Conservation (phyloP, 352 stramenopile genomes). For the Chloridella minuta region DNA sequence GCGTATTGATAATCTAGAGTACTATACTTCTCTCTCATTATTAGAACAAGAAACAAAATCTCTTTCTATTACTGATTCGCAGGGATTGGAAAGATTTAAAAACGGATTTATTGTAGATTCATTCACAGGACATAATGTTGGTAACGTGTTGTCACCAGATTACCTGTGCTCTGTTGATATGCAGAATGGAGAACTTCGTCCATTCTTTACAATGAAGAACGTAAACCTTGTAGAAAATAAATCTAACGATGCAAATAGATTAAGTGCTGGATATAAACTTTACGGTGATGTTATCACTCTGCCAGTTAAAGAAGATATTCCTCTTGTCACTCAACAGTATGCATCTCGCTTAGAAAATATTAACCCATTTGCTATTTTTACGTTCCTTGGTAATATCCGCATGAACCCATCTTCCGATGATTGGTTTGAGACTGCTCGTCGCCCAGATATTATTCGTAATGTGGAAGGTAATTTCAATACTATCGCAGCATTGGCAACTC, state of each 20-base stretch:
- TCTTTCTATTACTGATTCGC: not conserved
- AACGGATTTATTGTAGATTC: slow-evolving; percentile 12
- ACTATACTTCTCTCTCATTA: slow-evolving; percentile 3
- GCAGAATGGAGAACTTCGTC: not conserved
- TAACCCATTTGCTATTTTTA: not conserved
- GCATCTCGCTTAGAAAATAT: not conserved
- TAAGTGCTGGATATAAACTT: no score
- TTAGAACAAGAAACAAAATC: slow-evolving; percentile 1
- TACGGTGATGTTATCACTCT: no score
- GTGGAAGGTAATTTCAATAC: not conserved
- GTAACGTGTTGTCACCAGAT: not conserved
- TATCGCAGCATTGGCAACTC: not conserved
- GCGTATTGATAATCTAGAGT: slow-evolving; percentile 2
- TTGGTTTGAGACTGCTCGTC: not conserved
- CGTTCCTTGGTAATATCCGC: not conserved
- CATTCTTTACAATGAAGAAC: not conserved
- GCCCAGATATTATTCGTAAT: slow-evolving; percentile 6
- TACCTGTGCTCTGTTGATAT: not conserved
- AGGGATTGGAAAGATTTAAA: slow-evolving; percentile 9
- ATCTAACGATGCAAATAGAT: no score
- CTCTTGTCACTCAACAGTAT: no score
- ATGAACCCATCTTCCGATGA: not conserved
- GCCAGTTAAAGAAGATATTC: no score
- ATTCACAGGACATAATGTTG: slow-evolving; percentile 7
- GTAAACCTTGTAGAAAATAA: not conserved